phyloP scores from a whole-genome alignment of 805 yeast genomes.

The Ascoidea asiatica region DNA sequence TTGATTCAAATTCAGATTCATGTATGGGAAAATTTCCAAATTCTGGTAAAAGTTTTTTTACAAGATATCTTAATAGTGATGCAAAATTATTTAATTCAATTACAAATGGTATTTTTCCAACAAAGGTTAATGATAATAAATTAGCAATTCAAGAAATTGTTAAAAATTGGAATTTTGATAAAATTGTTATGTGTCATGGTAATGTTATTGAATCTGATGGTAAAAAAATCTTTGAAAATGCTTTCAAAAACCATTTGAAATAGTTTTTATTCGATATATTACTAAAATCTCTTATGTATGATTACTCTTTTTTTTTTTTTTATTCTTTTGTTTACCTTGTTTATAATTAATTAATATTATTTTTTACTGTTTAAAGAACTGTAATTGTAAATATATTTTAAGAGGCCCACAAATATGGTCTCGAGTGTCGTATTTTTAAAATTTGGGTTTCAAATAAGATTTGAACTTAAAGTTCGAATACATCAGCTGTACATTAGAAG shows the following conservation, averaged over 20 bases:
- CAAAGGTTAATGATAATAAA: constrained; percentile 7
- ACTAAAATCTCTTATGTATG: too few species aligned
- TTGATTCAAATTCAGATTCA: not conserved
- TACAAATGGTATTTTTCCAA: constrained; percentile 15
- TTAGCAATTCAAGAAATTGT: constrained; percentile 11
- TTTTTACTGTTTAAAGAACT: too few species aligned
- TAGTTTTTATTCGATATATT: too few species aligned
- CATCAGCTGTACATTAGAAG: too few species aligned
- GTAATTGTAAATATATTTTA: too few species aligned
- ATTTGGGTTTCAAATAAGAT: too few species aligned
- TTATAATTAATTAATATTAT: too few species aligned
- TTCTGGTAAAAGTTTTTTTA: constrained; percentile 26
- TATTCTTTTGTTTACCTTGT: too few species aligned
- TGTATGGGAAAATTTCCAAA: constrained; percentile 24
- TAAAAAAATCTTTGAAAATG: constrained; percentile 14
- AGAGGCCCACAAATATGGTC: too few species aligned
- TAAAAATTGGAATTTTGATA: constrained; percentile 30
- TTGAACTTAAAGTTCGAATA: too few species aligned
- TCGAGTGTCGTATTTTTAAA: too few species aligned
- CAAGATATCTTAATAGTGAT: constrained; percentile 28
- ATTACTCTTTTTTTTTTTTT: too few species aligned
- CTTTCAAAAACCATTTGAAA: not conserved
- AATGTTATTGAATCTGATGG: constrained; percentile 32
- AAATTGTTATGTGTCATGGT: constrained; percentile 49
- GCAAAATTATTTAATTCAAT: constrained; percentile 22